Conservation (phyloP, 2,329 filamentous ascomycete species). For the Microsporum audouinii region DNA sequence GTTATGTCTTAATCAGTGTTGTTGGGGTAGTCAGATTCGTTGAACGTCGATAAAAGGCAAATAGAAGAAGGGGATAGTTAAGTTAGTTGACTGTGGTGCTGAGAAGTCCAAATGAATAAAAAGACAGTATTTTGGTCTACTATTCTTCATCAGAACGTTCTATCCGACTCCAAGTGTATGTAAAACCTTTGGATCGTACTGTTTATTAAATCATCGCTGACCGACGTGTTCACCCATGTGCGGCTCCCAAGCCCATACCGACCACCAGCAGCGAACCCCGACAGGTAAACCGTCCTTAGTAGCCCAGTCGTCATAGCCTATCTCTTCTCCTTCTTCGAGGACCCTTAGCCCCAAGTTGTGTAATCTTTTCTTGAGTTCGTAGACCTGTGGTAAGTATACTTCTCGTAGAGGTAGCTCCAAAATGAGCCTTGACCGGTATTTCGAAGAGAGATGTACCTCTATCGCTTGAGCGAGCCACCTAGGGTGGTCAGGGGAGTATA, state of each 20-base stretch:
- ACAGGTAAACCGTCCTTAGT: slow-evolving; percentile 30
- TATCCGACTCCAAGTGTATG: background rate
- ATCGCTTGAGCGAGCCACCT: slow-evolving; percentile 61
- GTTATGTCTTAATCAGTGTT: background rate
- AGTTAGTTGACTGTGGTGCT: background rate
- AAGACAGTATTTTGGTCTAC: background rate
- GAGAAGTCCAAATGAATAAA: background rate
- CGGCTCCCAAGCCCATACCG: slow-evolving; percentile 27
- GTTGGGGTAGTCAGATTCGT: background rate
- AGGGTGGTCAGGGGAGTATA: slow-evolving; percentile 81
- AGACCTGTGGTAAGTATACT: slow-evolving; percentile 50
- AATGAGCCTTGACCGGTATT: slow-evolving; percentile 52
- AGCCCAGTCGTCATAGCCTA: slow-evolving; percentile 40
- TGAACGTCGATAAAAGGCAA: background rate
- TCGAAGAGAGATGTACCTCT: slow-evolving; percentile 50
- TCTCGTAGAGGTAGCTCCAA: slow-evolving; percentile 74
- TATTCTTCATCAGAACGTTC: background rate
- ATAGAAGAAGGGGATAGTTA: background rate
- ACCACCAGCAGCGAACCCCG: slow-evolving; percentile 39
- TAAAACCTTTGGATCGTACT: background rate
- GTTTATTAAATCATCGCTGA: background rate
- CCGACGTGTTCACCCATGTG: background rate
- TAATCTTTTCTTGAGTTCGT: slow-evolving; percentile 54
- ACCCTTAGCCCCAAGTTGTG: slow-evolving; percentile 40
- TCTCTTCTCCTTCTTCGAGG: slow-evolving; percentile 40